Percentiles rank a stretch among this genome's conserved stretches.
These are phyloP conservation scores for Alnus glutinosa DNA, from an alignment of 306 rosid genomes.

Conservation along the genomic window DNA sequence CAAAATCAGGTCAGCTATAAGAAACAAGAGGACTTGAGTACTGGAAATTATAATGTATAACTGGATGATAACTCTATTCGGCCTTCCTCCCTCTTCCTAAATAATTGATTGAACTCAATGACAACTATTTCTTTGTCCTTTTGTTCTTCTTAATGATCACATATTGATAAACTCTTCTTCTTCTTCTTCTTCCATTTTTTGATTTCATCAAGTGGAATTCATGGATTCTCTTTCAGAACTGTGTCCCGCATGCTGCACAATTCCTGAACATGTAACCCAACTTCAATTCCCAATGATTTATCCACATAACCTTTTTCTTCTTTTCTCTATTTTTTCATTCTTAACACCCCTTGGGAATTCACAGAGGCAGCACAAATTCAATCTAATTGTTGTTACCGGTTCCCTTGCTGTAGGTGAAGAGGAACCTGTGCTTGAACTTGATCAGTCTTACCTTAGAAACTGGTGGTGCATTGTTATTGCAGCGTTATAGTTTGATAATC, in stretches of 20 bases:
- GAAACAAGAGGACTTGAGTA: not conserved
- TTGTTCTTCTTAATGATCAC: not conserved
- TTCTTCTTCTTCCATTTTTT: not conserved
- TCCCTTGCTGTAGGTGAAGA: not conserved
- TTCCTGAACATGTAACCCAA: not conserved
- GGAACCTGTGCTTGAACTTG: not conserved
- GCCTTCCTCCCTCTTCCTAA: not conserved
- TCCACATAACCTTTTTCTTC: not conserved
- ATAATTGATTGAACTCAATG: not conserved
- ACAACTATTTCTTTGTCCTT: not conserved
- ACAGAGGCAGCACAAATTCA: not conserved
- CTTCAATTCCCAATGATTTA: not conserved
- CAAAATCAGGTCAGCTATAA: not conserved
- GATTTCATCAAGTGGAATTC: not conserved
- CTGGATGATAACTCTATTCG: not conserved
- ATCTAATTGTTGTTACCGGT: not conserved
- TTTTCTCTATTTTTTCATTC: not conserved
- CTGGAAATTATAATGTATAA: not conserved
- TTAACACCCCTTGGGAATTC: no score
- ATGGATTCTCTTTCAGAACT: not conserved
- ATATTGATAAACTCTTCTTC: not conserved
- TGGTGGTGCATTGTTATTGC: not conserved
- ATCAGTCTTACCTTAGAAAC: not conserved
- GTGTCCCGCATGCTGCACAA: not conserved
- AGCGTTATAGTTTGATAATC: not conserved